These are phyloP conservation scores for Leishmania tarentolae DNA, from an alignment of 208 protist genomes.

Conservation along the genomic window DNA sequence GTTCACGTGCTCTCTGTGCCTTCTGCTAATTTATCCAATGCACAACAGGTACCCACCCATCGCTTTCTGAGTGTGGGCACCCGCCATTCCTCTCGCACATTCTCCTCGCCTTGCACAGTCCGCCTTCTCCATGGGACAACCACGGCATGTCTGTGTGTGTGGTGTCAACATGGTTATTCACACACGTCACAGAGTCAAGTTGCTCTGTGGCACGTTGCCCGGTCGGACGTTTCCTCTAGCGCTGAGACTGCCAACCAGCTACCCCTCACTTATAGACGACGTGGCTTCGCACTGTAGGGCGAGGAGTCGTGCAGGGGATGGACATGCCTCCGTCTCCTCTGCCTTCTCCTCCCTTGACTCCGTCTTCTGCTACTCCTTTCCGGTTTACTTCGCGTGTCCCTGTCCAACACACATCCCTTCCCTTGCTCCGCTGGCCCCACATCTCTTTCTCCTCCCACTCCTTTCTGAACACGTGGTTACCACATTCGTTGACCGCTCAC, in stretches of 20 bases:
- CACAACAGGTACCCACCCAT: neutral
- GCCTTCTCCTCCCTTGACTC: neutral
- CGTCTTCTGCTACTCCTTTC: neutral
- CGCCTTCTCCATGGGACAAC: neutral
- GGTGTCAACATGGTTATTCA: neutral
- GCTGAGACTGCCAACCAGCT: neutral
- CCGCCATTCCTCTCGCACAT: neutral
- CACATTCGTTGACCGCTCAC: neutral
- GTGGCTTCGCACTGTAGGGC: neutral
- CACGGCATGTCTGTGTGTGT: neutral
- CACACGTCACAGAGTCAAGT: neutral
- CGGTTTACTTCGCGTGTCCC: neutral
- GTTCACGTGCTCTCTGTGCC: neutral
- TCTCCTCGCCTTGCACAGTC: neutral
- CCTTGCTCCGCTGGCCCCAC: neutral
- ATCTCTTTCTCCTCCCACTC: neutral
- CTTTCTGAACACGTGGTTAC: neutral
- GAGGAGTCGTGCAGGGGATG: neutral
- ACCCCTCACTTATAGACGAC: neutral
- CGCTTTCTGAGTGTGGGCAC: neutral
- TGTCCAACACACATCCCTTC: neutral
- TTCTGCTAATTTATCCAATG: neutral
- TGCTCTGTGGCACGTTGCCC: neutral
- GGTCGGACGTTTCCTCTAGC: neutral
- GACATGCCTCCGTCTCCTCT: neutral